A percentile compares a stretch with the other conserved stretches of the same genome.
Evolutionary conservation across 345 rosid species (phyloP).

Genomic region (Cardiospermum halicacabum): DNA sequence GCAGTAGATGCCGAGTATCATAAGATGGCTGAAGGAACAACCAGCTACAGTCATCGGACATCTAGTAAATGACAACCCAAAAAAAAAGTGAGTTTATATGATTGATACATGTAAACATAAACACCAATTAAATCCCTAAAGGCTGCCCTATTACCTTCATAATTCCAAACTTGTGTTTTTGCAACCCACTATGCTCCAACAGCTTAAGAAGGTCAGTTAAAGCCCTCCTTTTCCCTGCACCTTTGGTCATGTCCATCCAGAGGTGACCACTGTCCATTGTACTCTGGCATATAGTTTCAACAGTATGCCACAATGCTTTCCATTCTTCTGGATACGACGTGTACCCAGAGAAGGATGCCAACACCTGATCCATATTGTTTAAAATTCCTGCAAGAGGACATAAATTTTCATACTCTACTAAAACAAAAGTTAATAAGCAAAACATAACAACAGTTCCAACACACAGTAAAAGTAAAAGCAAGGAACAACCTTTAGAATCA

Average conservation of each 20-base stretch:
- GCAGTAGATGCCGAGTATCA: conserved; percentile 58
- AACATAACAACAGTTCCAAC: neutral
- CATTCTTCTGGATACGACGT: conserved; percentile 41
- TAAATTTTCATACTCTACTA: neutral
- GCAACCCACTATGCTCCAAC: conserved; percentile 72
- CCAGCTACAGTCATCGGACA: conserved; percentile 47
- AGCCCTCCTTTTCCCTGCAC: conserved; percentile 61
- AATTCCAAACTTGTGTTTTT: conserved; percentile 61
- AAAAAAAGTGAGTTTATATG: neutral
- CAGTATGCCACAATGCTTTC: conserved; percentile 44
- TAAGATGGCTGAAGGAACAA: conserved; percentile 69
- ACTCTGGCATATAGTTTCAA: conserved; percentile 43
- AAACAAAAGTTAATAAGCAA: neutral
- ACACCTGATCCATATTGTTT: conserved; percentile 14
- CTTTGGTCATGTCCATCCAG: conserved; percentile 60
- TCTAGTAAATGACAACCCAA: conserved; percentile 32
- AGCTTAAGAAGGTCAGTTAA: conserved; percentile 66
- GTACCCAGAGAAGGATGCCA: conserved; percentile 24
- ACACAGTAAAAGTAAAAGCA: conserved; percentile 7
- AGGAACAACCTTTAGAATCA: conserved; percentile 38
- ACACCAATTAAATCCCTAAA: conserved; percentile 14
- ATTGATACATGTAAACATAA: conserved; percentile 9
- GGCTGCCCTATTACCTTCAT: conserved; percentile 45
- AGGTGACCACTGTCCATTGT: conserved; percentile 49
- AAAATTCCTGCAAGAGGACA: conserved; percentile 32